Evolutionary conservation across 495 filamentous ascomycete species (phyloP).

Genomic region (Aspergillus indologenus): DNA sequence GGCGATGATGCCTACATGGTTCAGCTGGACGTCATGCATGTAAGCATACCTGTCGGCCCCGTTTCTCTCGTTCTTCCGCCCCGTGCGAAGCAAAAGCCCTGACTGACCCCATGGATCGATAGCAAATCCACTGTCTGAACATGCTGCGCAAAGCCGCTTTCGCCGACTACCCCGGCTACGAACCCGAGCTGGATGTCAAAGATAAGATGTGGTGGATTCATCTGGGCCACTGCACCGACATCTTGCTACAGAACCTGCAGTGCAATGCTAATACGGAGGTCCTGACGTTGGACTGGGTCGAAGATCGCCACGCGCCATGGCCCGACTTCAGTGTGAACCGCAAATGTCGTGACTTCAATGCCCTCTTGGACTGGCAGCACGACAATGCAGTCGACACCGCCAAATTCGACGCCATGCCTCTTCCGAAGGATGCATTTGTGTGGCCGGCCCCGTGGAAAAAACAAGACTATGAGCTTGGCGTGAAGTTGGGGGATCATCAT

Average conservation of each 20-base stretch:
- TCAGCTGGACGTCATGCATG: slow-evolving; percentile 33
- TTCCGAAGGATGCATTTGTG: neutral
- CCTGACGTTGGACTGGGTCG: slow-evolving; percentile 24
- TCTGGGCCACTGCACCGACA: slow-evolving; percentile 30
- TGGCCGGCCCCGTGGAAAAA: neutral
- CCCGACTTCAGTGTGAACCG: slow-evolving; percentile 36
- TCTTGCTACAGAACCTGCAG: slow-evolving; percentile 29
- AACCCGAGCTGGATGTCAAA: slow-evolving; percentile 2
- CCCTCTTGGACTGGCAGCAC: slow-evolving; percentile 20
- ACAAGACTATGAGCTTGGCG: neutral
- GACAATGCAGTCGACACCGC: neutral
- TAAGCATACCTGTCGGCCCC: slow-evolving; percentile 17
- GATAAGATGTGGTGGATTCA: slow-evolving; percentile 21
- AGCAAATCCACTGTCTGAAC: slow-evolving; percentile 29
- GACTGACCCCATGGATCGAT: too few species aligned
- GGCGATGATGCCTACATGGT: slow-evolving; percentile 37
- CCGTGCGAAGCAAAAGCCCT: too few species aligned
- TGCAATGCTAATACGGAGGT: slow-evolving; percentile 33
- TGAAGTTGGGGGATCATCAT: neutral
- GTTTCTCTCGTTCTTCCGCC: neutral
- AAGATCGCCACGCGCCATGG: slow-evolving; percentile 30
- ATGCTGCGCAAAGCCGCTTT: slow-evolving; percentile 31
- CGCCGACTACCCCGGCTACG: slow-evolving; percentile 22
- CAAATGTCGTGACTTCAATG: slow-evolving; percentile 24
- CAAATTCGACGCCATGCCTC: neutral